Evolutionary conservation across 805 yeast genomes (phyloP).

Genomic region (Dipodascus geniculatus): DNA sequence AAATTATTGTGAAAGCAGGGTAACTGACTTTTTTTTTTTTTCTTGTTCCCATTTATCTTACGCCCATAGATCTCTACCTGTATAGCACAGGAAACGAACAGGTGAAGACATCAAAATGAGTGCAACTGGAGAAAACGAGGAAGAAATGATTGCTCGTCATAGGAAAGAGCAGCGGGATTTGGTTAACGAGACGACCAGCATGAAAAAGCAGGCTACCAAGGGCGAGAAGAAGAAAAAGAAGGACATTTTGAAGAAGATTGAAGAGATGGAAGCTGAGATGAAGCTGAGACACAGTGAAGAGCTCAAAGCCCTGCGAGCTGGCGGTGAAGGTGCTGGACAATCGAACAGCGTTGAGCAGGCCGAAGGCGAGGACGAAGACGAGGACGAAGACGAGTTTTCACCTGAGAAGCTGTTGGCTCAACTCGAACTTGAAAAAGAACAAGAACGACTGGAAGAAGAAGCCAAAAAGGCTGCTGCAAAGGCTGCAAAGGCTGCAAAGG

Average conservation of each 20-base stretch:
- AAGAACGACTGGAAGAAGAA: slow-evolving; percentile 10
- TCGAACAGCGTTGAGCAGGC: slow-evolving; percentile 5
- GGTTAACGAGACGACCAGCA: slow-evolving; percentile 52
- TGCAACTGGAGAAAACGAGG: slow-evolving; percentile 28
- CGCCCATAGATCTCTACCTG: too few relatives aligned
- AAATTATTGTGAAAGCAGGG: neutral
- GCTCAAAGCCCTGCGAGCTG: slow-evolving; percentile 20
- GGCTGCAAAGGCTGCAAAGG: slow-evolving; percentile 8
- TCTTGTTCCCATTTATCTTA: too few relatives aligned
- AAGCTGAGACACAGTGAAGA: slow-evolving; percentile 46
- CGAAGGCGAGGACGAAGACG: slow-evolving; percentile 23
- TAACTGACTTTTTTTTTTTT: neutral
- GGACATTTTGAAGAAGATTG: slow-evolving; percentile 48
- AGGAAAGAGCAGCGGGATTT: slow-evolving; percentile 58
- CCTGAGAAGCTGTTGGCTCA: slow-evolving; percentile 62
- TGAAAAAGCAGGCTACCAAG: slow-evolving; percentile 77
- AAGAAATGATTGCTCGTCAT: slow-evolving; percentile 47
- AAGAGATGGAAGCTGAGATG: slow-evolving; percentile 45
- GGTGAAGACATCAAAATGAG: neutral
- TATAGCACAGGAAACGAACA: too few relatives aligned
- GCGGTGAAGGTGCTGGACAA: slow-evolving; percentile 3
- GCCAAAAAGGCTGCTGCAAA: slow-evolving; percentile 2
- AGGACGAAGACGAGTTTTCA: slow-evolving; percentile 38
- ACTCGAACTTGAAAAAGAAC: slow-evolving; percentile 31
- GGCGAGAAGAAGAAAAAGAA: slow-evolving; percentile 46